Conservation (phyloP, 768 basidiomycete genomes). For the Termitomyces sp. region DNA sequence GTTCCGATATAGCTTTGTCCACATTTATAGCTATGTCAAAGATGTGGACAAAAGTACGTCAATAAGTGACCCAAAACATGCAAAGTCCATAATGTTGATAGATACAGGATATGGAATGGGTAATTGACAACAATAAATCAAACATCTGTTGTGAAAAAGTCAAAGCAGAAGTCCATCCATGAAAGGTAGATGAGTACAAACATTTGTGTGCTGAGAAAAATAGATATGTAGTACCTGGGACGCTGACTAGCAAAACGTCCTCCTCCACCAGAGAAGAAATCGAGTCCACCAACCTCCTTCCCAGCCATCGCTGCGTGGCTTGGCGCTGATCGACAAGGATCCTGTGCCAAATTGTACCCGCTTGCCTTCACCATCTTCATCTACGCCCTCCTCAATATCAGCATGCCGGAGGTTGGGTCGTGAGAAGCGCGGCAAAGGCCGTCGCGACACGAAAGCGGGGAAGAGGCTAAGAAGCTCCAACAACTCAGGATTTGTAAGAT, state of each 20-base stretch:
- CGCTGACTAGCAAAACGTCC: constrained; percentile 59
- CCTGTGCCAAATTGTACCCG: constrained; percentile 78
- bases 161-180: constrained; percentile 13
- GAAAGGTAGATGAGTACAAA: constrained; percentile 17
- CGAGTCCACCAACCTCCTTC: constrained; percentile 76
- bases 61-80: not conserved
- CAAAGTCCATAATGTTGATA: not conserved
- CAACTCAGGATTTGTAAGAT: constrained; percentile 73
- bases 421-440: constrained; percentile 70
- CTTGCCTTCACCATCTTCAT: constrained; percentile 45
- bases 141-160: constrained; percentile 2
- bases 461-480: constrained; percentile 65
- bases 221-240: constrained; percentile 5
- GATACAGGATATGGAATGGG: not conserved
- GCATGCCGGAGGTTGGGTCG: constrained; percentile 29
- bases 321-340: constrained; percentile 69
- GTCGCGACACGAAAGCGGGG: constrained; percentile 69
- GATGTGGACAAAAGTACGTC: not conserved
- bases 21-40: too few relatives aligned
- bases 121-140: not conserved
- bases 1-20: too few relatives aligned
- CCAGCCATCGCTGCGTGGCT: constrained; percentile 58
- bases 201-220: constrained; percentile 4
- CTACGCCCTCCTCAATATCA: constrained; percentile 71
- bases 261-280: constrained; percentile 75